phyloP scores from a whole-genome alignment of 1,284 basidiomycete species.

The Marasmius oreades region DNA sequence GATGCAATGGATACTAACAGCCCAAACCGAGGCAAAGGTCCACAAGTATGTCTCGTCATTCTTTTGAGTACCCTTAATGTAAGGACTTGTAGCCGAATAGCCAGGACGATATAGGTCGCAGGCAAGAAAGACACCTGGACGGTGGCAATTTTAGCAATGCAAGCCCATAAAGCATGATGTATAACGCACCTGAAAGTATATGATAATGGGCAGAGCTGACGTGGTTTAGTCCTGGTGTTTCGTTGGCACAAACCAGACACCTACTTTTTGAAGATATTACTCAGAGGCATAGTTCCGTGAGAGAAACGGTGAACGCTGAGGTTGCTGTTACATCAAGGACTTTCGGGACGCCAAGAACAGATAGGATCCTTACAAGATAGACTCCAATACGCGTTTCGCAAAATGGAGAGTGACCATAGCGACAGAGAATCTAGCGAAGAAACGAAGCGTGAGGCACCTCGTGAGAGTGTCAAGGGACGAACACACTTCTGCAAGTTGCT shows the following conservation, averaged over 20 bases:
- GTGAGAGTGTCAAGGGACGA: slow-evolving; percentile 5
- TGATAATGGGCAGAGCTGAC: slow-evolving; percentile 86
- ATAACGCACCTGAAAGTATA: slow-evolving; percentile 64
- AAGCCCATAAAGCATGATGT: slow-evolving; percentile 4
- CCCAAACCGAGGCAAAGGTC: slow-evolving; percentile 68
- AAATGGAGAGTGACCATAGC: slow-evolving; percentile 85
- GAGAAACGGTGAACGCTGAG: slow-evolving; percentile 89
- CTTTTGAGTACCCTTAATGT: slow-evolving; percentile 66
- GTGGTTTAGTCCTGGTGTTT: too few species aligned
- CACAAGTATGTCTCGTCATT: slow-evolving; percentile 69
- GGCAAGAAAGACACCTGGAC: slow-evolving; percentile 66
- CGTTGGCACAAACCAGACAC: slow-evolving; percentile 19
- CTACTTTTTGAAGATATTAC: slow-evolving; percentile 90
- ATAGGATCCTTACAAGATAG: slow-evolving; percentile 64
- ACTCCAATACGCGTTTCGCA: slow-evolving; percentile 91
- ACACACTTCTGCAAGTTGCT: slow-evolving; percentile 76
- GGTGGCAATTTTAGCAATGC: slow-evolving; percentile 16
- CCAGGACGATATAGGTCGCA: slow-evolving; percentile 76
- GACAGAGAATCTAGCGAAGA: slow-evolving; percentile 63
- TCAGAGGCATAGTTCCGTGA: slow-evolving; percentile 88
- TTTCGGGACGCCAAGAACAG: background rate
- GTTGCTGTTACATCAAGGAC: background rate
- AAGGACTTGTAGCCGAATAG: slow-evolving; percentile 56
- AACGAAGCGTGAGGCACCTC: background rate
- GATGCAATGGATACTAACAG: slow-evolving; percentile 47